phyloP scores from a whole-genome alignment of 2,329 filamentous ascomycete species.

The Fusarium burgessii region DNA sequence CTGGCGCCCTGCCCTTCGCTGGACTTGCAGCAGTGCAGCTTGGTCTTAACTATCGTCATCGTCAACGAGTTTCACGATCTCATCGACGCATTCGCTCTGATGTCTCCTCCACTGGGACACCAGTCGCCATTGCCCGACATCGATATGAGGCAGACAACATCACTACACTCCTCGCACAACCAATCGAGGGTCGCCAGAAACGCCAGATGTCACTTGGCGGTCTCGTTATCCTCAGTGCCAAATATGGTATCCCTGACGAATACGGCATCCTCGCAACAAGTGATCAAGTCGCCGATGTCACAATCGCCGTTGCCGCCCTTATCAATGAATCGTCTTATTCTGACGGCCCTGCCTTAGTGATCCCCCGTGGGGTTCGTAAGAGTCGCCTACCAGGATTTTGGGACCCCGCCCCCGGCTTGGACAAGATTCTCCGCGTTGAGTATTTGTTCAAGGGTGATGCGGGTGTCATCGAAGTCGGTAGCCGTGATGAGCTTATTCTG shows the following conservation, averaged over 20 bases:
- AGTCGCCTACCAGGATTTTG: constrained; percentile 62
- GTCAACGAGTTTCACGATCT: constrained; percentile 10
- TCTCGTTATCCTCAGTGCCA: constrained; percentile 63
- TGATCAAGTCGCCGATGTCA: constrained; percentile 63
- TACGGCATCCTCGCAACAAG: constrained; percentile 48
- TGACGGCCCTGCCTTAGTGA: constrained; percentile 49
- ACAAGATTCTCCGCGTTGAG: constrained; percentile 60
- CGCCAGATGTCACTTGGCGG: constrained; percentile 51
- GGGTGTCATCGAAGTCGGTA: constrained; percentile 37
- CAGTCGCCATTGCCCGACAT: constrained; percentile 49
- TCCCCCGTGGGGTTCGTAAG: constrained; percentile 58
- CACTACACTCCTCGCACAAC: constrained; percentile 56
- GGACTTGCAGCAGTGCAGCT: constrained; percentile 55
- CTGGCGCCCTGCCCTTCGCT: constrained; percentile 54
- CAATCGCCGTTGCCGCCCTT: constrained; percentile 60
- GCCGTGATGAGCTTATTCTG: constrained; percentile 42
- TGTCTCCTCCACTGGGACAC: constrained; percentile 24
- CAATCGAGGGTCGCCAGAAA: constrained; percentile 55
- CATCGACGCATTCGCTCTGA: constrained; percentile 18
- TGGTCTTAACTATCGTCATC: constrained; percentile 36
- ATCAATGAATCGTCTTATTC: constrained; percentile 50
- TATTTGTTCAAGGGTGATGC: constrained; percentile 57
- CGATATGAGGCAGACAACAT: constrained; percentile 61
- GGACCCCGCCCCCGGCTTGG: constrained; percentile 59
- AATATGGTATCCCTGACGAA: constrained; percentile 57